Percentiles rank a stretch among this genome's conserved stretches.
Evolutionary conservation across 1,284 basidiomycete genomes (phyloP).

Genomic region (Papiliotrema terrestris): DNA sequence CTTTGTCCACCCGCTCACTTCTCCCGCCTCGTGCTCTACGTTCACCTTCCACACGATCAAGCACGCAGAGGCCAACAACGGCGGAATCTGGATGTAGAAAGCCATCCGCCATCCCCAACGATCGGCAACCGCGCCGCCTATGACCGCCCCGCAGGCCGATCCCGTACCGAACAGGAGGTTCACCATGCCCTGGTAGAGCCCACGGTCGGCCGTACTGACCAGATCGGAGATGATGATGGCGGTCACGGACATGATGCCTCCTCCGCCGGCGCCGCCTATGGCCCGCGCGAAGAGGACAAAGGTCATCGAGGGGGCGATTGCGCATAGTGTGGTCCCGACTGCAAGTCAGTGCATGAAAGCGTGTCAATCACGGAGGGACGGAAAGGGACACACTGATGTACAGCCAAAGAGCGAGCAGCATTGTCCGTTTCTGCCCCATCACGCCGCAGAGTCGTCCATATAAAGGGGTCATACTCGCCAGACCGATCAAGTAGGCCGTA

Average conservation of each 20-base stretch:
- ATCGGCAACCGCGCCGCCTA: constrained; percentile 48
- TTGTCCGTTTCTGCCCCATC: constrained; percentile 20
- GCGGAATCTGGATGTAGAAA: constrained; percentile 22
- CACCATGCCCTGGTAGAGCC: constrained; percentile 43
- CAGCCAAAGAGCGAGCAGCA: constrained; percentile 18
- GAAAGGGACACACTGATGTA: constrained; percentile 12
- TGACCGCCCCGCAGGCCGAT: constrained; percentile 43
- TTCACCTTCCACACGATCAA: constrained; percentile 2
- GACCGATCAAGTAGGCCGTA: constrained; percentile 31
- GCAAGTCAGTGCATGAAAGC: too few species aligned
- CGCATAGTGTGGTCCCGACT: constrained; percentile 23
- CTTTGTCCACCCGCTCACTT: neutral
- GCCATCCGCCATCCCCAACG: constrained; percentile 47
- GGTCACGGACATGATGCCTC: constrained; percentile 34
- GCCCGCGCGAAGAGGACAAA: constrained; percentile 21
- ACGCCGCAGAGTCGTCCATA: constrained; percentile 28
- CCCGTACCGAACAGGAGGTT: constrained; percentile 42
- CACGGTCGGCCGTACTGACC: constrained; percentile 43
- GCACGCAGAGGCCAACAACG: constrained; percentile 2
- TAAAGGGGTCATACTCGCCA: constrained; percentile 27
- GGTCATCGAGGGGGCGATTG: constrained; percentile 13
- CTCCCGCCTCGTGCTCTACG: constrained; percentile 3
- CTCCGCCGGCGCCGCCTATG: constrained; percentile 33
- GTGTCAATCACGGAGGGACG: neutral
- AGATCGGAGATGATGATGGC: constrained; percentile 44